phyloP scores from a whole-genome alignment of 805 yeast species.

The Candida pseudofarinosa region DNA sequence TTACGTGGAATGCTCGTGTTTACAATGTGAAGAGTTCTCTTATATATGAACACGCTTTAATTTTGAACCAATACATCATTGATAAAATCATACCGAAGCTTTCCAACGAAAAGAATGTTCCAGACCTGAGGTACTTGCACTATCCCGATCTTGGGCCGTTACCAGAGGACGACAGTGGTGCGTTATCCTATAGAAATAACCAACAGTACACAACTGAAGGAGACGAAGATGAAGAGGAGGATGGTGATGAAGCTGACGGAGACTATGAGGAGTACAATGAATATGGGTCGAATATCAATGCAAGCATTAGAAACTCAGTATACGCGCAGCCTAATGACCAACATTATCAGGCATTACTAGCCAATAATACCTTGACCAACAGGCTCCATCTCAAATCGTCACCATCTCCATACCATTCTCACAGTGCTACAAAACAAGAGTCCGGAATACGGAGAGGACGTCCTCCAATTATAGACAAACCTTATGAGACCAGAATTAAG shows the following conservation, averaged over 20 bases:
- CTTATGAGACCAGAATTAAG: conserved; percentile 89
- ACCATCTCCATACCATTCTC: conserved; percentile 8
- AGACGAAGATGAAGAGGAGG: conserved; percentile 22
- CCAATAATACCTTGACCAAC: conserved; percentile 10
- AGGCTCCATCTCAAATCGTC: conserved; percentile 8
- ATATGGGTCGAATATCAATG: conserved; percentile 1
- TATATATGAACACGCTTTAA: conserved; percentile 65
- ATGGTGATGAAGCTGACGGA: conserved; percentile 18
- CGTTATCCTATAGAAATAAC: neutral
- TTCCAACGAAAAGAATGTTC: conserved; percentile 34
- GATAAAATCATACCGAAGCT: conserved; percentile 48
- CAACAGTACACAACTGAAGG: conserved; percentile 16
- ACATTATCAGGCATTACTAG: conserved; percentile 9
- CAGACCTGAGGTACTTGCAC: conserved; percentile 30
- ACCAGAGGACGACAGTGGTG: conserved; percentile 42
- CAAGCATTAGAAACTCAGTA: neutral
- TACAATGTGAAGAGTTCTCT: conserved; percentile 70
- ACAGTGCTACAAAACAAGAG: conserved; percentile 12
- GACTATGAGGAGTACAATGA: conserved; percentile 17
- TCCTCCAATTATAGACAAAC: conserved; percentile 87
- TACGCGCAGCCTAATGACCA: conserved; percentile 7
- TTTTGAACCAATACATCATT: conserved; percentile 50
- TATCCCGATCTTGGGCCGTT: conserved; percentile 71
- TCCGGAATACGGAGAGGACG: conserved; percentile 74
- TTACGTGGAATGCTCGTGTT: conserved; percentile 85